Base-by-base conservation (phyloP, 2,329 filamentous ascomycete species). In the Diaporthe aspalathi region DNA sequence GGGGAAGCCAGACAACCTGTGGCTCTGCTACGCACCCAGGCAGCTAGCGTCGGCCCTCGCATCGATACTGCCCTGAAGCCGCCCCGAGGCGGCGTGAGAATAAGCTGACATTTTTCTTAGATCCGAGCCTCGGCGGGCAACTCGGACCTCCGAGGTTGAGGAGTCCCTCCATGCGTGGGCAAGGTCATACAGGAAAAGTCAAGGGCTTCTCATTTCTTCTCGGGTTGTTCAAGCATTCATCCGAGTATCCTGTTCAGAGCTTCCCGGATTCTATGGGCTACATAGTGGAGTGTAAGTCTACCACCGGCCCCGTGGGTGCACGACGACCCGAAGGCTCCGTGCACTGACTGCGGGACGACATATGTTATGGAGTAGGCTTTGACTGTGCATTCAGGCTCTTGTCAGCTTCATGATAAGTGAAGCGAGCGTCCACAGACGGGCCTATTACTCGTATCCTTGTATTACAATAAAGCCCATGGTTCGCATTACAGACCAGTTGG, bases 71-170 rank as follows among this genome's bases (percentile, higher is more conserved):
- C 22, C 3, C 56, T 60, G 24, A 45, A 45, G 20, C 35, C 54
- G 35, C 54, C 38, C 35, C 35, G 32, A 57, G 32, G 24, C 53
- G n/a, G n/a, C n/a, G n/a, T 22, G 32, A 20, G 22, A 2, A 22
- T 12, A 27, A 35, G 57, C 57, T 22, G 12, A 49, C 54, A 22
- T 60, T 11, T n/a, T 11, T 22, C 27, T 24, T 49, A 35, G 12
- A 24, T 35, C 43, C 57, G 57, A 63, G 57, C 43, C 43, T 63
- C 57, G 57, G 43, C 43, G 57, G 11, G 24, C 3, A 32, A 35
- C 20, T 50, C 60, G 60, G 60, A 65, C n/a, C 45, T 50, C 60
- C 45, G 60, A 65, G 27, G 7, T 2, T n/a, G n/a, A n/a, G n/a
- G 5, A 20, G 17, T 27, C 32, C 27, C 43, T 24, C 7, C 24